Base-by-base conservation (phyloP, 805 yeast genomes). In the Yarrowia porcina region DNA sequence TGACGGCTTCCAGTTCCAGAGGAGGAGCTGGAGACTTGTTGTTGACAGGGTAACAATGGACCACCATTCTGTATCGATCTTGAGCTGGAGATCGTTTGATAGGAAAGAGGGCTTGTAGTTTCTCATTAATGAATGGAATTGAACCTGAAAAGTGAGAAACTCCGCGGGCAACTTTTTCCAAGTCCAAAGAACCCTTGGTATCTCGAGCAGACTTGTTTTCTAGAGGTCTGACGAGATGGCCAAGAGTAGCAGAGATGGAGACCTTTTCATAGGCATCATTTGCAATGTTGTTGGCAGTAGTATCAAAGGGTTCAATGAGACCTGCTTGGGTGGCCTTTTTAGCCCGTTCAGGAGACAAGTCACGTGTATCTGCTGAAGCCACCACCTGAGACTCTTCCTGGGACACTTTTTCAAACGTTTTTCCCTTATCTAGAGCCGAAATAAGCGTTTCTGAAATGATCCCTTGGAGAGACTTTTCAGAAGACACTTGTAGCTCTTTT, bases 111-210 rank as follows among this genome's bases (percentile, higher is more conserved):
- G 23, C 6, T 9, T 25, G n/a, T 23, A 52, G 59, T 11, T 36
- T 52, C 13, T 52, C 59, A 18, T 52, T 52, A 17, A 52, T 13
- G 11, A 33, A 36, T 13, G 59, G 59, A 9, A 52, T 13, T 3
- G 59, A 52, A 12, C 59, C 59, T 4, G 59, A 36, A 13, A 52
- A 52, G 9, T 52, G 59, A 2, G 36, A 17, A n/a, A 25, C 59
- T n/a, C 5, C 9, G 1, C 33, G 59, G 5, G 36, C 44, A 8
- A 35, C 23, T 4, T 11, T 12, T 8, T 25, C 0, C 4, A 52
- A 17, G 18, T 36, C 44, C 17, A 52, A 32, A 1, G 27, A 25
- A 8, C 44, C 59, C 11, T 15, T 28, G 10, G 44, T 23, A 42
- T 12, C 44, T 5, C 33, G 35, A 3, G 44, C 25, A 6, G n/a